Base-by-base conservation (phyloP, 495 filamentous ascomycete species). In the Massariosphaeria phaeospora region DNA sequence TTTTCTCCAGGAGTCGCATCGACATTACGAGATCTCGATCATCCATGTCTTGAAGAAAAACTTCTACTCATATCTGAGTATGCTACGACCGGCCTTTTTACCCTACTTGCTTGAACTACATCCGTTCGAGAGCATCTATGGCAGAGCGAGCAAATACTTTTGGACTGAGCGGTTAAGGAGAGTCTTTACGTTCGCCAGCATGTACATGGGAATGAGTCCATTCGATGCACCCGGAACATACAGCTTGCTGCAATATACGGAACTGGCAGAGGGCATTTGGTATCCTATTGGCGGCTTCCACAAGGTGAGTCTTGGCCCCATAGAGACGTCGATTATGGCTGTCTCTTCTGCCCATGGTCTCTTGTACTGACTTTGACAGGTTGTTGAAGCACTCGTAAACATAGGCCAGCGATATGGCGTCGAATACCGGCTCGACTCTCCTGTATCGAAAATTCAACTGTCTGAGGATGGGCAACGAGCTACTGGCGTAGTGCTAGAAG, bases 141-240 rank as follows among this genome's bases (percentile, higher is more conserved):
- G 65, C 11, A 71, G 83, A 17, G 75, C 81, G 15, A 66, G 73
- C 13, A 75, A 70, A 45, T 86, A 85, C 61, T 86, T 86, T 65
- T 76, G 72, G 69, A 82, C 81, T 1, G 83, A 86, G 60, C 70
- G 83, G 51, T 63, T 86, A 64, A 70, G 82, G 39, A 67, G 84
- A 12, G 82, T 81, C 0, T 85, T 86, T 59, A 86, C 83, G 9
- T 87, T 87, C 65, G 82, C 79, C 25, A 85, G 80, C 54, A 88
- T 87, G 84, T 88, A 88, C 61, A 81, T 87, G 75, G 84, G 84
- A 0, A 88, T 88, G 84, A 77, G 72, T 53, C 84, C 84, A 1
- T 87, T 82, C 66, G 81, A 85, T 51, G 84, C 84, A 0, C 84
- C 84, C 5, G 82, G 79, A 1, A 88, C 84, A 18, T 88, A 86